Base-by-base conservation (phyloP, 371 early-diverging fungal species). In the Zancudomyces culisetae region DNA sequence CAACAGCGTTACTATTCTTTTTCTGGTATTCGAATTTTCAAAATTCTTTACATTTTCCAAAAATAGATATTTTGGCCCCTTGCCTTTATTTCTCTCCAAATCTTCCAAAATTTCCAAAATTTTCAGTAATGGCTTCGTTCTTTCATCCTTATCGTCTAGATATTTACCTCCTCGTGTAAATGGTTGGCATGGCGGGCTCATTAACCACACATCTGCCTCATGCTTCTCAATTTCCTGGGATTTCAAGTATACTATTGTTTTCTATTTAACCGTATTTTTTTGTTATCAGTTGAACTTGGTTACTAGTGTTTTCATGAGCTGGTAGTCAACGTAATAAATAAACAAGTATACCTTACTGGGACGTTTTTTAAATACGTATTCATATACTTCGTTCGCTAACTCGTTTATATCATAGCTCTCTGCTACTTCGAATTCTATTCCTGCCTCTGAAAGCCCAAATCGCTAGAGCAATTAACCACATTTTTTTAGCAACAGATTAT, bases 141-240 rank as follows among this genome's bases (percentile, higher is more conserved):
- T 60, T n/a, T 70, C 68, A 58, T 85, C 84, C 27, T 77, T 62
- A 45, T 67, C 65, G 48, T 80, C 85, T 64, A 71, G 53, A 46
- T 71, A 58, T 27, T 75, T 48, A 21, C 82, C 80, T 21, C 80
- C 81, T 27, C 78, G 72, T 0, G 84, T 83, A 54, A 79, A 85
- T 3, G 81, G 80, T 72, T 91, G 92, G 53, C 88, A 88, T 0
- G 91, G 88, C 21, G 83, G 88, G 52, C 82, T 81, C 54, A 87
- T 64, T 10, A 85, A 65, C 89, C 89, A 87, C 29, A 77, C 72
- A 50, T 79, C 66, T 1, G 82, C 84, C 4, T 73, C 55, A 56
- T 72, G 63, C 67, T 61, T 69, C 55, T 79, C 78, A 53, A 82
- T 70, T 18, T 83, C 79, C 23, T 66, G 63, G 4, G 59, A 54